Evolutionary conservation across 2,329 filamentous ascomycete genomes (phyloP).

Genomic region (Rutstroemia sp.): DNA sequence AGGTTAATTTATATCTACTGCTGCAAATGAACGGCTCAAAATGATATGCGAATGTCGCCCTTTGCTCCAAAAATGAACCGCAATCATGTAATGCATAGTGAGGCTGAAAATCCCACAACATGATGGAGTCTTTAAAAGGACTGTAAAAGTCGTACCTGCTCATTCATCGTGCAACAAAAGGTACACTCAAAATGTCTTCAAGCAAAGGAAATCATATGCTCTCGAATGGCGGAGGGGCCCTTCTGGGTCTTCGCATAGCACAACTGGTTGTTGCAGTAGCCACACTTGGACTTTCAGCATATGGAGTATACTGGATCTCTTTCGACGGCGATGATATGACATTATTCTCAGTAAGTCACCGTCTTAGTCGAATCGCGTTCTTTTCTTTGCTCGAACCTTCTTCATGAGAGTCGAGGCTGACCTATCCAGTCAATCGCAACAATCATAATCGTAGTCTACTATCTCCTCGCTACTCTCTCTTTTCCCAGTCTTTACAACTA

Average conservation of each 20-base stretch:
- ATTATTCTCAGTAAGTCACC: constrained; percentile 2
- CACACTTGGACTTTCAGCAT: background rate
- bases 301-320: background rate
- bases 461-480: background rate
- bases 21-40: too few species aligned
- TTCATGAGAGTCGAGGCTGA: background rate
- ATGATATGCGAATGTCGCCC: too few species aligned
- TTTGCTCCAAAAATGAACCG: too few species aligned
- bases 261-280: background rate
- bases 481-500: constrained; percentile 1
- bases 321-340: constrained; percentile 1
- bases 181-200: background rate
- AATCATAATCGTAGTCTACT: background rate
- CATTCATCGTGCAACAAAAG: too few species aligned
- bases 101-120: too few species aligned
- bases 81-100: too few species aligned
- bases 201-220: background rate
- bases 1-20: too few species aligned
- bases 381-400: too few species aligned
- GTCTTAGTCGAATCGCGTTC: too few species aligned
- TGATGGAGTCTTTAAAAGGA: too few species aligned
- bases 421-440: background rate
- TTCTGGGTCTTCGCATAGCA: background rate
- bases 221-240: background rate
- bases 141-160: too few species aligned